Conservation (phyloP, 2,329 filamentous ascomycete genomes). For the Diaporthe sp. region DNA sequence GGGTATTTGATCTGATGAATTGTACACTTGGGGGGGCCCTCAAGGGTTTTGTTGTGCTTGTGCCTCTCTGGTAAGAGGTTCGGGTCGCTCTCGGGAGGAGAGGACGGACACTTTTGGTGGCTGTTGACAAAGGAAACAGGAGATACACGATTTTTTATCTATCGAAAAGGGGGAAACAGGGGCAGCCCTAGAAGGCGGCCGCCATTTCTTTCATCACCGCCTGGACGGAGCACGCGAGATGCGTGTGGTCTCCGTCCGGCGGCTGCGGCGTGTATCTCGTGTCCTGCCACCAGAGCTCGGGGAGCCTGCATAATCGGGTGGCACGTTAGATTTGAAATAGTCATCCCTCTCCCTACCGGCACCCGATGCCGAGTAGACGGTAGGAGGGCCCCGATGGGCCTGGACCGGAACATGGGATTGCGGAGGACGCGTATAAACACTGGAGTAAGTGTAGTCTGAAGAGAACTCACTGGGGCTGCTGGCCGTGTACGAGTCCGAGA, state of each 20-base stretch:
- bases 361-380: slow-evolving; percentile 20
- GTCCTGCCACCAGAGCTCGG: slow-evolving; percentile 58
- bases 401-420: slow-evolving; percentile 25
- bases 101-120: slow-evolving; percentile 34
- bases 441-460: slow-evolving; percentile 34
- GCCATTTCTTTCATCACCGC: slow-evolving; percentile 27
- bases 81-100: slow-evolving; percentile 34
- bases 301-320: slow-evolving; percentile 36
- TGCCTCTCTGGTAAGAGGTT: slow-evolving; percentile 33
- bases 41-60: slow-evolving; percentile 26
- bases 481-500: slow-evolving; percentile 63
- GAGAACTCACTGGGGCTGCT: slow-evolving; percentile 62
- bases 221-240: slow-evolving; percentile 33
- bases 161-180: neutral
- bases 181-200: slow-evolving; percentile 21
- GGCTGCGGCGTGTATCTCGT: slow-evolving; percentile 44
- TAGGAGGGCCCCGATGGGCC: slow-evolving; percentile 20
- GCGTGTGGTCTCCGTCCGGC: slow-evolving; percentile 34
- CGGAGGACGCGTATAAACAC: slow-evolving; percentile 32
- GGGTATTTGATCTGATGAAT: neutral
- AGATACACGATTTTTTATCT: slow-evolving; percentile 28
- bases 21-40: neutral
- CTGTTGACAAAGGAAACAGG: slow-evolving; percentile 30
- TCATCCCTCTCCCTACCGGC: slow-evolving; percentile 32
- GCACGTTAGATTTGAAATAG: slow-evolving; percentile 35